Percentiles rank a stretch among this genome's conserved stretches.
These are phyloP conservation scores for Eucalyptus pauciflora DNA, from an alignment of 345 rosid species.

Conservation along the genomic window DNA sequence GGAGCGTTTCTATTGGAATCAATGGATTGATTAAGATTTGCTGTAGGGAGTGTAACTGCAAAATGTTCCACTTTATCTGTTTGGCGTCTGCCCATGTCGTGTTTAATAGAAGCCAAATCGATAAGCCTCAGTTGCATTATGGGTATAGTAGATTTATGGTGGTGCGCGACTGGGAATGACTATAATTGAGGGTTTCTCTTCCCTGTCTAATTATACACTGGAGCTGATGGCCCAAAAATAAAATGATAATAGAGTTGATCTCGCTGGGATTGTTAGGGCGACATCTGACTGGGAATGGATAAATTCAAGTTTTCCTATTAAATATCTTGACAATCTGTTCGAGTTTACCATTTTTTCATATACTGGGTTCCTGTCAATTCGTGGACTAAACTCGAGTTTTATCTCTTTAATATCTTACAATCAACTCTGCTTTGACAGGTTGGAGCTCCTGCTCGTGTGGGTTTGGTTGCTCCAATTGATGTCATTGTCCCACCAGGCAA, in stretches of 20 bases:
- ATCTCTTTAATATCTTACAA: not conserved
- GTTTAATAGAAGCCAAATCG: not conserved
- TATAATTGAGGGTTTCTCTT: not conserved
- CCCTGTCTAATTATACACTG: not conserved
- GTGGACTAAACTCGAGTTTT: not conserved
- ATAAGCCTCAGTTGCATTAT: not conserved
- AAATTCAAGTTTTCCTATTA: not conserved
- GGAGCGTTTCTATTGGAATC: not conserved
- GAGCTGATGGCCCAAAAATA: not conserved
- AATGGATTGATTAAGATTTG: not conserved
- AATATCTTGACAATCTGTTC: not conserved
- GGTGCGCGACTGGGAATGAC: not conserved
- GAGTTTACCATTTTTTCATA: not conserved
- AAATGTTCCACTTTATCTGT: not conserved
- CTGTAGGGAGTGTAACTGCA: not conserved
- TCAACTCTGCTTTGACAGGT: conserved; percentile 26
- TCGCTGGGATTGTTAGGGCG: not conserved
- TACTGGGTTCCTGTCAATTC: not conserved
- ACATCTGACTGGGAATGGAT: not conserved
- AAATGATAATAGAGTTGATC: not conserved
- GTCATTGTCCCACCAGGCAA: conserved; percentile 95
- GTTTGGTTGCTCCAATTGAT: conserved; percentile 86
- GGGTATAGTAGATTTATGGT: not conserved
- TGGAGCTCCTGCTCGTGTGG: conserved; percentile 99
- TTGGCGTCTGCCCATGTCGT: not conserved